Conservation (phyloP, 2,329 filamentous ascomycete genomes). For the Sclerotinia subarctica region DNA sequence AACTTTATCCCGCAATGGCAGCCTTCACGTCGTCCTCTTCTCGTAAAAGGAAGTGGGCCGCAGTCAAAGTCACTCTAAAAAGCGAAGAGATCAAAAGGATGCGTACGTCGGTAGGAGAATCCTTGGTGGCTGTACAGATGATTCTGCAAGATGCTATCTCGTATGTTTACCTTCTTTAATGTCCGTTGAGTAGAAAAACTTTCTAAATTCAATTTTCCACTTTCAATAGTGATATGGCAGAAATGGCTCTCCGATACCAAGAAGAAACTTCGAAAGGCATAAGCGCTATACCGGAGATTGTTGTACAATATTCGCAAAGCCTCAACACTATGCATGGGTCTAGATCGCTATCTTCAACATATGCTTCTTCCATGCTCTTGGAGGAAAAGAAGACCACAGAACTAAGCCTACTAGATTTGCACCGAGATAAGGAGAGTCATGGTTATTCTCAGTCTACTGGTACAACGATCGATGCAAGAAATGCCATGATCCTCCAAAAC, state of each 20-base stretch:
- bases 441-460: not conserved
- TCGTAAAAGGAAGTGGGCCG: not conserved
- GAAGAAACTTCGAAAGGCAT: conserved; percentile 8
- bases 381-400: not conserved
- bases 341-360: not conserved
- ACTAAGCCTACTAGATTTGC: not conserved
- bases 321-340: not conserved
- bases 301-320: not conserved
- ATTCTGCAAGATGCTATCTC: not conserved
- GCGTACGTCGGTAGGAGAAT: not conserved
- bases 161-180: not conserved
- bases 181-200: not conserved
- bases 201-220: not conserved
- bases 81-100: conserved; percentile 5
- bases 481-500: too few species aligned
- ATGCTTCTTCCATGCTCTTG: not conserved
- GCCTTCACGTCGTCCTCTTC: not conserved
- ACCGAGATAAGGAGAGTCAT: not conserved
- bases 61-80: not conserved
- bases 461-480: not conserved
- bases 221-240: not conserved
- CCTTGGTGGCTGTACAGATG: not conserved
- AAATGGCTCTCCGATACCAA: not conserved
- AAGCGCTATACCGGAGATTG: not conserved
- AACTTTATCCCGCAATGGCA: not conserved